Conservation (phyloP, 345 rosid species). For the Litchi chinensis region DNA sequence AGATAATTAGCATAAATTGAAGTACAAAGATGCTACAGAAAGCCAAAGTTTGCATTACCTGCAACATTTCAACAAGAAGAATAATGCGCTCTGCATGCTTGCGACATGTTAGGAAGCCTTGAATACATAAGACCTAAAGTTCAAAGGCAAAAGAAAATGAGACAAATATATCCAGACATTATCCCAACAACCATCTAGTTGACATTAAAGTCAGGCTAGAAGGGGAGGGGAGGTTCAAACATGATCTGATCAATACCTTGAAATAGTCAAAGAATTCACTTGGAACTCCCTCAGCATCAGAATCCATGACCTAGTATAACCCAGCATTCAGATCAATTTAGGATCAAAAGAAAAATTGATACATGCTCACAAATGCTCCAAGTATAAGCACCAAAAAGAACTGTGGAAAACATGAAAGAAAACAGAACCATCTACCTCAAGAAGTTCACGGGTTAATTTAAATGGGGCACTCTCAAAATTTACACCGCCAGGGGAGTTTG, state of each 20-base stretch:
- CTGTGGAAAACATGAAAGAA: slow-evolving; percentile 3
- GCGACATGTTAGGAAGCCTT: slow-evolving; percentile 96
- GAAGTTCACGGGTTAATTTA: slow-evolving; percentile 98
- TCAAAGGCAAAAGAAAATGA: slow-evolving; percentile 13
- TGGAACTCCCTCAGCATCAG: slow-evolving; percentile 99
- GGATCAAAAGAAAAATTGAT: slow-evolving; percentile 13
- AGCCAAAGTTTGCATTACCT: slow-evolving; percentile 52
- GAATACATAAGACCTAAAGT: slow-evolving; percentile 89
- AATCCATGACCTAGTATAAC: slow-evolving; percentile 86
- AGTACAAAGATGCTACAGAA: neutral
- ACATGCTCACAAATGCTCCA: slow-evolving; percentile 5
- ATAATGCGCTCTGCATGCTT: slow-evolving; percentile 97
- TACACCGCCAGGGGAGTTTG: slow-evolving; percentile 99
- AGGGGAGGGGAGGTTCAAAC: neutral
- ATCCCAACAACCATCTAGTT: neutral
- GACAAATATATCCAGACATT: slow-evolving; percentile 8
- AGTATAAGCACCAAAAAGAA: slow-evolving; percentile 9
- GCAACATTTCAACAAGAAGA: slow-evolving; percentile 98
- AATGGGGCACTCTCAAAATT: slow-evolving; percentile 99
- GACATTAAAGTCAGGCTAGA: slow-evolving; percentile 2
- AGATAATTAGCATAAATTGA: neutral
- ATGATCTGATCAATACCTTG: slow-evolving; percentile 57
- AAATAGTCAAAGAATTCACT: slow-evolving; percentile 99
- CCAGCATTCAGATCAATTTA: slow-evolving; percentile 6
- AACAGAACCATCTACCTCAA: slow-evolving; percentile 59